phyloP scores from a whole-genome alignment of 257 asterid genomes.

The Avicennia marina region DNA sequence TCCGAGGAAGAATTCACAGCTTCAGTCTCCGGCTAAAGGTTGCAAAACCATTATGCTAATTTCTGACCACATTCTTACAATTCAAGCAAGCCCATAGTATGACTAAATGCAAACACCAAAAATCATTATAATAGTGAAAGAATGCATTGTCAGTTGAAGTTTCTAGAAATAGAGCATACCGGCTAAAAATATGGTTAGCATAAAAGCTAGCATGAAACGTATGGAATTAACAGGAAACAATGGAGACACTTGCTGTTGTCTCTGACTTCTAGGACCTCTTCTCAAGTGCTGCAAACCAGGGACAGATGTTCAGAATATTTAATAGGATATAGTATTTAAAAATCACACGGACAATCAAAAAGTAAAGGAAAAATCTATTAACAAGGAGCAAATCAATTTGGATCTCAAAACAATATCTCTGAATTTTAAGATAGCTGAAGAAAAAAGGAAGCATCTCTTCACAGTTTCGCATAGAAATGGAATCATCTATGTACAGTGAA shows the following conservation, averaged over 20 bases:
- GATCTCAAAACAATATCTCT: neutral
- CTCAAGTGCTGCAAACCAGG: slow-evolving; percentile 44
- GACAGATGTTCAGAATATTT: slow-evolving; percentile 9
- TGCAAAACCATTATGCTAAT: neutral
- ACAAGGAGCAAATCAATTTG: slow-evolving; percentile 5
- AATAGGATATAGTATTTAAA: slow-evolving; percentile 8
- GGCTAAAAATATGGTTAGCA: slow-evolving; percentile 65
- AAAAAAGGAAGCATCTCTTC: no score
- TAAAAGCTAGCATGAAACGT: slow-evolving; percentile 50
- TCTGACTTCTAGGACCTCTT: slow-evolving; percentile 46
- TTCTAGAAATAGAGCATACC: slow-evolving; percentile 42
- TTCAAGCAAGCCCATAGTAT: no score
- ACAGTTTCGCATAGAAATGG: no score
- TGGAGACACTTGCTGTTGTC: slow-evolving; percentile 38
- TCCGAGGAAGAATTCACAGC: neutral
- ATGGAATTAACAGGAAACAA: slow-evolving; percentile 45
- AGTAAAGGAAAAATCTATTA: neutral
- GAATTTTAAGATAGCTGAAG: neutral
- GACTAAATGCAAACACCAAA: no score
- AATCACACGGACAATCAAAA: neutral
- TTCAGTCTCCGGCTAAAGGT: neutral
- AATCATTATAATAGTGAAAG: no score
- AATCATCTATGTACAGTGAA: neutral
- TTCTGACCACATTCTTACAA: no score
- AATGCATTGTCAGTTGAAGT: neutral